phyloP scores from a whole-genome alignment of 148 eudicot genomes.

The Vaccinium darrowii region DNA sequence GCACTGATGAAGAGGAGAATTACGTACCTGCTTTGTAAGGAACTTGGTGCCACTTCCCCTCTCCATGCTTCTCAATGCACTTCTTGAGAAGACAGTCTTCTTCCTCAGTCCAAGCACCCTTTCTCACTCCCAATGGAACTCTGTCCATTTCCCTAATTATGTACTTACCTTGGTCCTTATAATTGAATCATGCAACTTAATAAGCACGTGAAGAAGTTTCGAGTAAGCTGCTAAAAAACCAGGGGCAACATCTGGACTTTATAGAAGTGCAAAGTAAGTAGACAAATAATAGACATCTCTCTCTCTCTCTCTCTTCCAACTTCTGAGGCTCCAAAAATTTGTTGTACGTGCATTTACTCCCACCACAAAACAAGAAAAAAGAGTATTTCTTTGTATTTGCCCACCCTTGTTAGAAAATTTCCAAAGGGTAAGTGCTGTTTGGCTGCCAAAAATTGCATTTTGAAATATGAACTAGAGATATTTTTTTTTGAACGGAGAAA shows the following conservation, averaged over 20 bases:
- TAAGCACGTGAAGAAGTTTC: neutral
- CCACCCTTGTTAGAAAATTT: too few species aligned
- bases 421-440: too few species aligned
- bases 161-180: too few species aligned
- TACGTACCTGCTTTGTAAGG: neutral
- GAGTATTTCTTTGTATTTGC: too few species aligned
- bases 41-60: slow-evolving; percentile 6
- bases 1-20: too few species aligned
- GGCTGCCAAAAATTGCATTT: too few species aligned
- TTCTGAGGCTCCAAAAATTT: neutral
- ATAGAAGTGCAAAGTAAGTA: neutral
- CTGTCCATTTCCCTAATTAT: too few species aligned
- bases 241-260: neutral
- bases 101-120: slow-evolving; percentile 48
- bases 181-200: neutral
- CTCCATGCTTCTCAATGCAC: slow-evolving; percentile 5
- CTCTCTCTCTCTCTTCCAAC: too few species aligned
- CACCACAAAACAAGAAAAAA: neutral
- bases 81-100: slow-evolving; percentile 14
- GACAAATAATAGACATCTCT: neutral
- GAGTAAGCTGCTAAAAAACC: too few species aligned
- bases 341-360: neutral
- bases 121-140: slow-evolving; percentile 22
- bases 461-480: too few species aligned
- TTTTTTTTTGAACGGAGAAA: too few species aligned